These are phyloP conservation scores for Beauveria australis DNA, from an alignment of 2,329 filamentous ascomycete species.

Conservation along the genomic window DNA sequence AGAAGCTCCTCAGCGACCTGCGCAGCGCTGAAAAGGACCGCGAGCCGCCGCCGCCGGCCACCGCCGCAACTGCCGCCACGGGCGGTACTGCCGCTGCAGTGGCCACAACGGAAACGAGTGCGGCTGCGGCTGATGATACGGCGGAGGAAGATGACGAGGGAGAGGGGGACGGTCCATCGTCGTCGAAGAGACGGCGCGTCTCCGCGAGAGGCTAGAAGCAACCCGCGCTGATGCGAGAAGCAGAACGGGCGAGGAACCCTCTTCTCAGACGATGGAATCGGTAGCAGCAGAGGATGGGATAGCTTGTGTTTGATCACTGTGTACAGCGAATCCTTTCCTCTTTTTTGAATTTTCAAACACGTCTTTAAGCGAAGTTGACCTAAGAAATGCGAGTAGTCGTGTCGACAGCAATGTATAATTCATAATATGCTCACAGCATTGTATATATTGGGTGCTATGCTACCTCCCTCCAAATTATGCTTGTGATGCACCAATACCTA, in stretches of 20 bases:
- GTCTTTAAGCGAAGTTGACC: not conserved
- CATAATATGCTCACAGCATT: not conserved
- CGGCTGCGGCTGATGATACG: slow-evolving; percentile 29
- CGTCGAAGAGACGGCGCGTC: slow-evolving; percentile 29
- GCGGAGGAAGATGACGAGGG: slow-evolving; percentile 43
- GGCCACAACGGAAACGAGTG: slow-evolving; percentile 3
- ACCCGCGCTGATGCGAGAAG: not conserved
- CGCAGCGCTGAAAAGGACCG: slow-evolving; percentile 60
- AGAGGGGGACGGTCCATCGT: slow-evolving; percentile 29
- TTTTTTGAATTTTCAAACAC: not conserved
- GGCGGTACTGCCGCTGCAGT: not conserved
- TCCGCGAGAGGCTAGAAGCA: slow-evolving; percentile 25
- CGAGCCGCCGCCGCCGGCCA: slow-evolving; percentile 25
- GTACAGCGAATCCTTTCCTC: not conserved
- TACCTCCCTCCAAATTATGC: not conserved
- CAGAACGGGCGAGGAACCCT: not conserved
- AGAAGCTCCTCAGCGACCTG: slow-evolving; percentile 68
- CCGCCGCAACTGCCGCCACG: not conserved
- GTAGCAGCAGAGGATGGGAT: not conserved
- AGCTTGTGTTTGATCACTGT: not conserved
- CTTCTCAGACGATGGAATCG: not conserved
- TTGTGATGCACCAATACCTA: not conserved
- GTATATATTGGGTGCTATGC: not conserved
- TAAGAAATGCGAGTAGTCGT: not conserved
- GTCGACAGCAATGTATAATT: not conserved